Base-by-base conservation (phyloP, 1,284 basidiomycete genomes). In the Microbotryum scabiosae region DNA sequence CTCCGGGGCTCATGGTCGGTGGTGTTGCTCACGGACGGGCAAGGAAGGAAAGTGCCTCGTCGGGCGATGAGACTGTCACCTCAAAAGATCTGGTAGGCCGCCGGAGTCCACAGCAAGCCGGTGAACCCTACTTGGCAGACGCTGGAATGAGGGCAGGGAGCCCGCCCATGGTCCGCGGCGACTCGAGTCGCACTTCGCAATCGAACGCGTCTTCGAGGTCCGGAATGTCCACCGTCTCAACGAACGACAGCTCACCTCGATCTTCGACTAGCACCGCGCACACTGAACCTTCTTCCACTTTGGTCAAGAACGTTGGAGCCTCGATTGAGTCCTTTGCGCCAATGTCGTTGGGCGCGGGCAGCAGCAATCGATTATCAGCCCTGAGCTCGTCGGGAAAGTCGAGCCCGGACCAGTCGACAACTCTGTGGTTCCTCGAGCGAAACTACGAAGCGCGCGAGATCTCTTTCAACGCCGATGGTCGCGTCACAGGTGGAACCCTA, bases 401-500 rank as follows among this genome's bases (percentile, higher is more conserved):
- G 41, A 53, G 5, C 54, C 49, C 25, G 43, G 56, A 47, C 28
- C 47, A 44, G 25, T 10, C 82, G 7, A 56, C 69, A 23, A 52
- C 62, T 47, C 47, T 64, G 3, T 69, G 71, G 54, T 67, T 63
- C 54, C 73, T 75, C 57, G 70, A 81, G 51, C 83, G 85, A 71
- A 87, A 90, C 69, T 85, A 88, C 72, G 78, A 84, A 20, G 77
- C 83, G 3, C 83, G 86, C 49, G 93, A 97, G 71, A 86, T 96
- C 54, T 83, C 87, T 2, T 92, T 89, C 79, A 96, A 94, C 74
- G 81, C 81, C 51, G 92, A 97, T 20, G 91, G 91, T 2, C 82
- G 85, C 63, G 82, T 98, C 23, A 87, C 93, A 9, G 93, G 93
- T 28, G 96, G 91, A 1, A 92, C 91, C 2, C 78, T 98, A 59